A percentile compares a stretch with the other conserved stretches of the same genome.
These are phyloP conservation scores for Carex kokanica DNA, from an alignment of 176 grass and related monocot species.

Conservation along the genomic window DNA sequence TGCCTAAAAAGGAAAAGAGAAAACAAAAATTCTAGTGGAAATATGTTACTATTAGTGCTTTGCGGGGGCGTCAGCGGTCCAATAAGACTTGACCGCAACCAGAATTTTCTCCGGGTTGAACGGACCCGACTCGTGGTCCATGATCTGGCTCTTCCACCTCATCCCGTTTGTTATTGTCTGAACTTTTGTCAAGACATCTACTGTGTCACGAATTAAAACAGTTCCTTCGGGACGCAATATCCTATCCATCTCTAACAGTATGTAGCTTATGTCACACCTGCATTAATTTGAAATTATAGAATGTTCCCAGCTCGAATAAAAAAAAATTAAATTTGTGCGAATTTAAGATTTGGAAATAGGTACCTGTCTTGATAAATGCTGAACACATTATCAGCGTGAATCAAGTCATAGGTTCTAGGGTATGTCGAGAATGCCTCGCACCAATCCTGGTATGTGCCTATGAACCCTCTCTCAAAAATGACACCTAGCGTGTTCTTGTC, in stretches of 20 bases:
- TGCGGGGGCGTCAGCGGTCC: conserved; percentile 51
- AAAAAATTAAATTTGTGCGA: too few species aligned
- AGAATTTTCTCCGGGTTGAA: conserved; percentile 88
- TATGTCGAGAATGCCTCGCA: conserved; percentile 94
- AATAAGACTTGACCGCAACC: conserved; percentile 77
- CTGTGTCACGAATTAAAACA: conserved; percentile 71
- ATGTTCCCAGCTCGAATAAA: too few species aligned
- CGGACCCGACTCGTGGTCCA: conserved; percentile 81
- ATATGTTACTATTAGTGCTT: conserved; percentile 32
- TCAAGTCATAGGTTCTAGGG: conserved; percentile 92
- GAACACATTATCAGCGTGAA: conserved; percentile 87
- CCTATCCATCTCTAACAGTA: conserved; percentile 98
- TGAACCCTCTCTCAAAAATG: conserved; percentile 80
- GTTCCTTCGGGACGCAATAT: conserved; percentile 87
- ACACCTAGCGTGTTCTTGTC: conserved; percentile 67
- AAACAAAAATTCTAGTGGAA: background rate
- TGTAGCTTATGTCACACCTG: conserved; percentile 85
- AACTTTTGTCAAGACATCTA: conserved; percentile 85
- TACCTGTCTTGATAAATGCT: conserved; percentile 98
- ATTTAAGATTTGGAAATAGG: background rate
- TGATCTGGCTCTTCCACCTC: conserved; percentile 84
- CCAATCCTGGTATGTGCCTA: conserved; percentile 97
- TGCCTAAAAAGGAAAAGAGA: background rate
- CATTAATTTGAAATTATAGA: conserved; percentile 29
- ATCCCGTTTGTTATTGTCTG: conserved; percentile 62